Conservation (phyloP, 768 basidiomycete genomes). For the Goffeauzyma gilvescens region DNA sequence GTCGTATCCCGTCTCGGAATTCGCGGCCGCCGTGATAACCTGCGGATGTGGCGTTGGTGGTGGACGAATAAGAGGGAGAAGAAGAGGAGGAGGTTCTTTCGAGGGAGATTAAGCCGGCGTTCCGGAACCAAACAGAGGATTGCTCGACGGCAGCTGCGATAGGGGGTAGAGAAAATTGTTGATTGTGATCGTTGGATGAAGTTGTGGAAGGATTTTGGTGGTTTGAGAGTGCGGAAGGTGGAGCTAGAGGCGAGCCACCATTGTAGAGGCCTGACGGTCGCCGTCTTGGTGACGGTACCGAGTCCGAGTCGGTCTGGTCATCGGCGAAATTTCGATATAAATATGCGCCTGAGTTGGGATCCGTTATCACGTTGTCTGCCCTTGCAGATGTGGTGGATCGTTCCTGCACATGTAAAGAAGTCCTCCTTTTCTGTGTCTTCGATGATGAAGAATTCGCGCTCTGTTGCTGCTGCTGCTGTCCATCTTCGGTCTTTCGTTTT, state of each 20-base stretch:
- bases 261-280: background rate
- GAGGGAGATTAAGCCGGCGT: background rate
- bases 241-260: background rate
- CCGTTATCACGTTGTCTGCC: too few relatives aligned
- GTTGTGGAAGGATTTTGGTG: too few relatives aligned
- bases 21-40: constrained; percentile 1
- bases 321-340: background rate
- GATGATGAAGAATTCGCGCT: background rate
- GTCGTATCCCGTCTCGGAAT: constrained; percentile 7
- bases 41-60: too few relatives aligned
- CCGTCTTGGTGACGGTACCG: background rate
- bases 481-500: background rate
- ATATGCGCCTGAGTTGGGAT: too few relatives aligned
- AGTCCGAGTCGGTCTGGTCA: background rate
- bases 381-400: too few relatives aligned
- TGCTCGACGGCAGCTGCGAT: constrained; percentile 3
- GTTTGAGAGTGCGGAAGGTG: background rate
- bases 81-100: background rate
- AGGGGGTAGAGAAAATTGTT: background rate
- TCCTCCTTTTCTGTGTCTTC: background rate
- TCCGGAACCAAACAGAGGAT: constrained; percentile 7
- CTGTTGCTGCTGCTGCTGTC: background rate
- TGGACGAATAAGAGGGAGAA: too few relatives aligned
- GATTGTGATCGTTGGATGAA: too few relatives aligned
- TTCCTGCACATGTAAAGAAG: too few relatives aligned